A percentile compares a stretch with the other conserved stretches of the same genome.
Evolutionary conservation across 129 eudicot genomes (phyloP).

Genomic region (Lactuca saligna): DNA sequence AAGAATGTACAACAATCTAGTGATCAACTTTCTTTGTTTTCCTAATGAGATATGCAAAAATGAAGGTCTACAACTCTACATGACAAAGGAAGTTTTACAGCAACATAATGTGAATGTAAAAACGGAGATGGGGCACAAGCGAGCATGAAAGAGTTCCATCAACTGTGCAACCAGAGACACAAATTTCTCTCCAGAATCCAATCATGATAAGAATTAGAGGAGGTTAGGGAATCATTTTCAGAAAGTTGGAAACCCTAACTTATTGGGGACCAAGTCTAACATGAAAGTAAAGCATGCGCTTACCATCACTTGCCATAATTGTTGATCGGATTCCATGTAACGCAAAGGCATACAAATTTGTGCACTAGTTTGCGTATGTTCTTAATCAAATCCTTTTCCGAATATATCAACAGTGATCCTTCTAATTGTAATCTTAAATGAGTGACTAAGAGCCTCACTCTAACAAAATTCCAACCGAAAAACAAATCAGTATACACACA

Average conservation of each 20-base stretch:
- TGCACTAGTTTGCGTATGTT: background rate
- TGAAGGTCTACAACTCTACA: background rate
- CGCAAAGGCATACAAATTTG: background rate
- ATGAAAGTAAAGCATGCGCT: constrained; percentile 1
- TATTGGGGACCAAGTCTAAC: background rate
- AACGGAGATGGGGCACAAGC: background rate
- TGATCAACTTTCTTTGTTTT: background rate
- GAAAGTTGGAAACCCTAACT: constrained; percentile 9
- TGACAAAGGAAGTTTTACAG: background rate
- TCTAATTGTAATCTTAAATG: background rate
- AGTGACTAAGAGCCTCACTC: constrained; percentile 1
- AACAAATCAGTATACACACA: background rate
- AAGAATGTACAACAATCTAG: background rate
- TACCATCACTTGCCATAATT: constrained; percentile 7
- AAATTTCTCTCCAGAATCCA: constrained; percentile 8
- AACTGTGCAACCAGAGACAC: background rate
- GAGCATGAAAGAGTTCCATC: constrained; percentile 1
- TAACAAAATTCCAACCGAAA: constrained; percentile 6
- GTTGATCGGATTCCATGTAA: constrained; percentile 4
- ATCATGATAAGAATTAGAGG: background rate
- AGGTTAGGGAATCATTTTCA: background rate
- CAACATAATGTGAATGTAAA: constrained; percentile 13
- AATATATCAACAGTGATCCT: background rate
- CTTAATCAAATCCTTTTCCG: background rate
- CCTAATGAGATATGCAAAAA: background rate